A percentile compares a stretch with the other conserved stretches of the same genome.
These are phyloP conservation scores for Phytopythium helicoides DNA, from an alignment of 352 stramenopile genomes.

Conservation along the genomic window DNA sequence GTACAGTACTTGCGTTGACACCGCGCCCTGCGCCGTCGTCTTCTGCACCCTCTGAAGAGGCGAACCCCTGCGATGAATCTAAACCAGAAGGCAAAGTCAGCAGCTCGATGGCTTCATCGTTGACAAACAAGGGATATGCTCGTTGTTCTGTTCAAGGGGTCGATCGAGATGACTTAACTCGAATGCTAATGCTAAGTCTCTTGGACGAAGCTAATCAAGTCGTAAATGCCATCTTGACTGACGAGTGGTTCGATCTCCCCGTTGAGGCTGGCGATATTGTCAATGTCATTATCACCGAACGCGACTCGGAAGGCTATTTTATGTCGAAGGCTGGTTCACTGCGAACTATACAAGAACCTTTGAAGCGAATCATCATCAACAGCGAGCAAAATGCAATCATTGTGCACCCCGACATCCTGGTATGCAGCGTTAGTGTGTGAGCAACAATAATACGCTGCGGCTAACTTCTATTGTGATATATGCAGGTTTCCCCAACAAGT, in stretches of 20 bases:
- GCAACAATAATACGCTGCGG: neutral
- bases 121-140: constrained; percentile 35
- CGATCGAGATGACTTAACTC: constrained; percentile 46
- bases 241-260: constrained; percentile 78
- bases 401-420: constrained; percentile 73
- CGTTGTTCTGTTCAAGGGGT: constrained; percentile 69
- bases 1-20: constrained; percentile 22
- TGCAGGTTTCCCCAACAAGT: constrained; percentile 76
- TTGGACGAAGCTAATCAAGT: constrained; percentile 66
- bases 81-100: neutral
- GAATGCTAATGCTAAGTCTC: constrained; percentile 51
- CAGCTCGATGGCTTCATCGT: neutral
- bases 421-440: constrained; percentile 16
- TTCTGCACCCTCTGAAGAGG: constrained; percentile 8
- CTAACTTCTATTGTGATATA: neutral
- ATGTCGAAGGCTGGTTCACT: constrained; percentile 16
- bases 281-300: constrained; percentile 74
- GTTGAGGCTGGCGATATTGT: constrained; percentile 74
- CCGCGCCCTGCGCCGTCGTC: constrained; percentile 22
- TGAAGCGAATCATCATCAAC: constrained; percentile 39
- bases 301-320: constrained; percentile 41
- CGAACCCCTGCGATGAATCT: neutral
- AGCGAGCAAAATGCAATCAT: constrained; percentile 63
- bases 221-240: constrained; percentile 49
- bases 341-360: constrained; percentile 1